Percentiles rank a stretch among this genome's conserved stretches.
Conservation (phyloP, 1,284 basidiomycete species). For the Fomitopsis pinicola region DNA sequence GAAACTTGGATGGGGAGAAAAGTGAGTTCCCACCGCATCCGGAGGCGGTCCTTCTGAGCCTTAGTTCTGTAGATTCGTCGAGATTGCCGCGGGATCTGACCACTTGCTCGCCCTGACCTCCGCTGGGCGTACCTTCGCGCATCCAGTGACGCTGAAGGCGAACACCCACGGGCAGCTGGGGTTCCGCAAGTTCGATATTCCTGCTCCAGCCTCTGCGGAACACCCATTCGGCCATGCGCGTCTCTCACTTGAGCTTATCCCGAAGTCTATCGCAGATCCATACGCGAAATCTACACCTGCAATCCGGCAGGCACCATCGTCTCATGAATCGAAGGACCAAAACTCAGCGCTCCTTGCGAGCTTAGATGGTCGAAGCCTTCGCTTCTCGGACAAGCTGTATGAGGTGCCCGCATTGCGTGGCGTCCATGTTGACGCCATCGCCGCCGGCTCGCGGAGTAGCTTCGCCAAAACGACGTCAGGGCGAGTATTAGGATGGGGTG, state of each 20-base stretch:
- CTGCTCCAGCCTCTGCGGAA: slow-evolving; percentile 30
- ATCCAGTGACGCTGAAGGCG: slow-evolving; percentile 74
- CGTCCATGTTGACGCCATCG: slow-evolving; percentile 65
- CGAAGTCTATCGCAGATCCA: slow-evolving; percentile 51
- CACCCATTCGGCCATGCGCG: slow-evolving; percentile 21
- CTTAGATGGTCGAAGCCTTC: slow-evolving; percentile 48
- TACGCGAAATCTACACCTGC: slow-evolving; percentile 36
- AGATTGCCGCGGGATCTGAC: slow-evolving; percentile 71
- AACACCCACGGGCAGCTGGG: slow-evolving; percentile 89
- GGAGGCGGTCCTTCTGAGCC: background rate
- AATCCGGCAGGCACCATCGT: slow-evolving; percentile 20
- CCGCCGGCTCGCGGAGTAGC: slow-evolving; percentile 71
- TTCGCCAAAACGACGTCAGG: slow-evolving; percentile 70
- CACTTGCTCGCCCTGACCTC: slow-evolving; percentile 87
- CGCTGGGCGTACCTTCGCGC: slow-evolving; percentile 75
- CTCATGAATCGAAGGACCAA: slow-evolving; percentile 10
- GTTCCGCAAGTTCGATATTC: slow-evolving; percentile 58
- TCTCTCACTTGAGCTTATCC: slow-evolving; percentile 38
- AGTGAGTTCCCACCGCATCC: slow-evolving; percentile 28
- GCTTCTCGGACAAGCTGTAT: slow-evolving; percentile 72
- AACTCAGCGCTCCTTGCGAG: slow-evolving; percentile 29
- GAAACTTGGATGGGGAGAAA: slow-evolving; percentile 49
- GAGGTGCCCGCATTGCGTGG: slow-evolving; percentile 78
- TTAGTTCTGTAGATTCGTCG: slow-evolving; percentile 50
- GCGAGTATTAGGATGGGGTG: slow-evolving; percentile 86